A percentile compares a stretch with the other conserved stretches of the same genome.
Evolutionary conservation across 495 filamentous ascomycete genomes (phyloP).

Genomic region (Aspergillus nanangensis): DNA sequence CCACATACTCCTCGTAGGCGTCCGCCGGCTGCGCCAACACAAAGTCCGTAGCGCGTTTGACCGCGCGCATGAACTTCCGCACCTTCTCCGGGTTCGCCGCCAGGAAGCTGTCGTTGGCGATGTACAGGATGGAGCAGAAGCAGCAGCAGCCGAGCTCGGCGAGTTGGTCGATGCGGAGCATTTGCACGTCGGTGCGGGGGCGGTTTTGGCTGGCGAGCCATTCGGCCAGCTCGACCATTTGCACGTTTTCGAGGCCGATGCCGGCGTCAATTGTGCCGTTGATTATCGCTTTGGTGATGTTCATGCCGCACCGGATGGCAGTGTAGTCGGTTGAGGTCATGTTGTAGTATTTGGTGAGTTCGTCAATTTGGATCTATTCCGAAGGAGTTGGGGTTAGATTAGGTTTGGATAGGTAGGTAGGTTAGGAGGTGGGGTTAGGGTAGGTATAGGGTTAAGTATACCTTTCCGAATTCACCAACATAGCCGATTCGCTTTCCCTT

Average conservation of each 20-base stretch:
- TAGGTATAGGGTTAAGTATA: too few relatives aligned
- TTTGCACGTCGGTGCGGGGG: slow-evolving; percentile 59
- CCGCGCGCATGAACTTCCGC: slow-evolving; percentile 54
- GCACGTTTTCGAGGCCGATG: slow-evolving; percentile 68
- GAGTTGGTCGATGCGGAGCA: slow-evolving; percentile 70
- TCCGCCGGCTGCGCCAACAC: slow-evolving; percentile 54
- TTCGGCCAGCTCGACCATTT: slow-evolving; percentile 70
- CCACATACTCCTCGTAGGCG: slow-evolving; percentile 60
- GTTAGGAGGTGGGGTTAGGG: too few relatives aligned
- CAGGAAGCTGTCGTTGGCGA: slow-evolving; percentile 62
- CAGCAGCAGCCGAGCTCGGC: slow-evolving; percentile 70
- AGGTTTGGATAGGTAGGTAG: background rate
- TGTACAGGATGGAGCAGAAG: slow-evolving; percentile 72
- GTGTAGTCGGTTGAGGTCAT: slow-evolving; percentile 68
- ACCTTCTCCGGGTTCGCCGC: slow-evolving; percentile 55
- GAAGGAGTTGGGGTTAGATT: background rate
- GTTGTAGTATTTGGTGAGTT: slow-evolving; percentile 67
- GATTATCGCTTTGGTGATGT: slow-evolving; percentile 61
- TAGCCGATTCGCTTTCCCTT: slow-evolving; percentile 68
- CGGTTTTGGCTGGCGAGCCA: slow-evolving; percentile 59
- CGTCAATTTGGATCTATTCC: slow-evolving; percentile 62
- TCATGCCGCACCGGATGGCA: slow-evolving; percentile 62
- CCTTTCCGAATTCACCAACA: slow-evolving; percentile 68
- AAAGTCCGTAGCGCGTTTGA: slow-evolving; percentile 63
- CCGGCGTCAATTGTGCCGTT: slow-evolving; percentile 62